Base-by-base conservation (phyloP, 1,139 yeast species). In the Yamadazyma dushanensis region DNA sequence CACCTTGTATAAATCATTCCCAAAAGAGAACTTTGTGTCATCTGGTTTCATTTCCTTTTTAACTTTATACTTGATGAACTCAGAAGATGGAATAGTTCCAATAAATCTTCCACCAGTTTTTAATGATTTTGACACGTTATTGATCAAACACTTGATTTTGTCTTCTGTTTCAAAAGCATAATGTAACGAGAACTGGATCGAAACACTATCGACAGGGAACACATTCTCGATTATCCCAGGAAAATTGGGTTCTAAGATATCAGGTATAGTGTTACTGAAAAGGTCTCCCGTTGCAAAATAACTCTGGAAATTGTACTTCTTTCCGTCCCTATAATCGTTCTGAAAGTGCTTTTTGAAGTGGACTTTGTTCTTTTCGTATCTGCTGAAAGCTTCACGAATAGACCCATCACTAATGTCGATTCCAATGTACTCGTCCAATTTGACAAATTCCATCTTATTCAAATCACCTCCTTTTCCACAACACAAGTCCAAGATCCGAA, bases 401-500 rank as follows among this genome's bases (percentile, higher is more conserved):
- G 96, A 86, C 2, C 84, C 83, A 56, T 90, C 95, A 15, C 97
- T 90, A 35, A 94, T 82, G 60, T 92, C 99, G 26, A 92, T 73
- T 1, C 98, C 98, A 35, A 90, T 79, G 48, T 85, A 85, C 39
- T 89, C 92, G 20, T 78, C 74, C 3, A 87, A 76, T 9, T 76
- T 69, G 2, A 87, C 83, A 50, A 79, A 79, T 38, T 81, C 86
- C 80, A 96, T 90, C 59, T 92, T 92, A 51, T 85, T 78, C 51
- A 94, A 65, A 62, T 92, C 99, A 14, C 99, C 99, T 31, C 99
- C 99, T 59, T 92, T 94, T 11, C 99, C 99, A 61, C 98, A 92
- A 16, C 97, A 96, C 37, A 92, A 61, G 54, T 92, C 99, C 26
- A 92, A 65, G 1, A 85, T 49, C 9, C 65, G 57, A 15, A 61